Base-by-base conservation (phyloP, 345 rosid species). In the Camelina neglecta region DNA sequence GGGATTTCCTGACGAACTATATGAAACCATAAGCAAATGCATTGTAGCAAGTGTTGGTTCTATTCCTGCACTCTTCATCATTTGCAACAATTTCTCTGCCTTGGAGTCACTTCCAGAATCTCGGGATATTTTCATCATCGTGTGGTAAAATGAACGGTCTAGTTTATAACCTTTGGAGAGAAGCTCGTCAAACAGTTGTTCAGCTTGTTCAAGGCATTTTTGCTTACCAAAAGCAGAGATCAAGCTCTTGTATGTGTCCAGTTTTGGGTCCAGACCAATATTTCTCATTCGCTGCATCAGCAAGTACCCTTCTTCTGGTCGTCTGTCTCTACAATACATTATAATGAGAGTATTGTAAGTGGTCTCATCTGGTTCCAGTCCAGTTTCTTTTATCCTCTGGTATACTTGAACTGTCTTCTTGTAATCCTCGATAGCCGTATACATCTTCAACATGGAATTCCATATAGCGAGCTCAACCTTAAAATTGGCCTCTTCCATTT, bases 11-110 rank as follows among this genome's bases (percentile, higher is more conserved):
- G 95, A 85, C 78, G 93, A 82, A 47, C 98, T 86, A 86, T 94
- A 90, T 42, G 96, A 90, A 48, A 90, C 86, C 96, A 94, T 92
- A 67, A 94, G 93, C 83, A 94, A 79, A 84, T 94, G 98, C 98
- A 92, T 90, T 72, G 98, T 92, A 56, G 98, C 91, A 79, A 82
- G 73, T 24, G 82, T 85, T 49, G 96, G 96, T 67, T 86, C 95
- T 42, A 92, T 82, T 70, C 98, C 97, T 9, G 89, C 88, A 77
- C 77, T 89, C 76, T 87, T 88, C 97, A 94, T 94, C 88, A 84
- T 73, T 69, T 79, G 65, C 41, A 92, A 78, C 44, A 94, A 73
- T 7, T 75, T 82, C 82, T 92, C 92, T 67, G 96, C 91, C 86
- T 92, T 92, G 38, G 87, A 66, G 83, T 94, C 83, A 57, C 78